Percentiles rank a stretch among this genome's conserved stretches.
These are phyloP conservation scores for Stephania japonica DNA, from an alignment of 164 flowering plant genomes.

Conservation along the genomic window DNA sequence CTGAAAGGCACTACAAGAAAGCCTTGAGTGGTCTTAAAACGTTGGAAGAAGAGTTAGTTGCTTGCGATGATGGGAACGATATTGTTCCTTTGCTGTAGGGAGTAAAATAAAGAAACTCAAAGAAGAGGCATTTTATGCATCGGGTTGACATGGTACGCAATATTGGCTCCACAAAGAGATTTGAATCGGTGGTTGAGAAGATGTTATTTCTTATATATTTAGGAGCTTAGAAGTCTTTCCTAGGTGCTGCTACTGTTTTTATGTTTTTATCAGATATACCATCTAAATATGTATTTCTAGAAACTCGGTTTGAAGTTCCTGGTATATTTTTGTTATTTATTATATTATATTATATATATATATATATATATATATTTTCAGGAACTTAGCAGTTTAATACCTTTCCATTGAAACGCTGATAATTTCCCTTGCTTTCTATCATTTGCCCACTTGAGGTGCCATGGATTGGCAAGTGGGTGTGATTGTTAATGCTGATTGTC, in stretches of 20 bases:
- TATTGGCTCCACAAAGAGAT: background rate
- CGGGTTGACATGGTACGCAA: background rate
- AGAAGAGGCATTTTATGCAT: background rate
- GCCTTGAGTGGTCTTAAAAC: background rate
- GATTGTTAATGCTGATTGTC: background rate
- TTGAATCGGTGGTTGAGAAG: background rate
- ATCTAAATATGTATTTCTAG: conserved; percentile 10
- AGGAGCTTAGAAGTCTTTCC: background rate
- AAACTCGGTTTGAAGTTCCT: background rate
- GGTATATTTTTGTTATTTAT: background rate
- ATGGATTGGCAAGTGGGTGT: background rate
- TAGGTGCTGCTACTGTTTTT: background rate
- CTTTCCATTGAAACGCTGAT: background rate
- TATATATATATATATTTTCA: background rate
- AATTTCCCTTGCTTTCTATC: background rate
- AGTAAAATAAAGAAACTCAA: background rate
- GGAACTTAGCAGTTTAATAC: background rate
- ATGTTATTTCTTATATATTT: background rate
- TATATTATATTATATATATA: no score
- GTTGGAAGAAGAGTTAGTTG: background rate
- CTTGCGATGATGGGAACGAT: background rate
- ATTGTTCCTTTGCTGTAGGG: background rate
- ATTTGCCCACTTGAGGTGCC: background rate
- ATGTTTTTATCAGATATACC: conserved; percentile 8
- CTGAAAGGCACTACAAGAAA: background rate